Base-by-base conservation (phyloP, 2,329 filamentous ascomycete genomes). In the Penicillium sp. region DNA sequence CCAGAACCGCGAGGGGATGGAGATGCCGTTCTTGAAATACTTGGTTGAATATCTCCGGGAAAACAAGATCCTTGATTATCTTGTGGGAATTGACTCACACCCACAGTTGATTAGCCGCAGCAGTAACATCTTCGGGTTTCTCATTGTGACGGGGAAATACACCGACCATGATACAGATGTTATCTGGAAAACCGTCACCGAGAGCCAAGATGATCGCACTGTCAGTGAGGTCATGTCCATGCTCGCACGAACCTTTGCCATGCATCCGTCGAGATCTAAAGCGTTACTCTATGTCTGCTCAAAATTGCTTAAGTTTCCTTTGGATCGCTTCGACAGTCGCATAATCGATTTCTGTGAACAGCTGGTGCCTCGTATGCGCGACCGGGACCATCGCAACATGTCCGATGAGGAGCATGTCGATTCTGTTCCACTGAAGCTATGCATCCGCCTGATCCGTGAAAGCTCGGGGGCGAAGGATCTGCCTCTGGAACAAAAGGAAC, bases 61-160 rank as follows among this genome's bases (percentile, higher is more conserved):
- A 7, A 87, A 88, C 37, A 85, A 86, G 50, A 78, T 97, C 26
- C 84, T 96, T 25, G 85, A 91, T 56, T 97, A 97, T 72, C 86
- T 99, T 43, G 83, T 97, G 49, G 90, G 93, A 2, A 86, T 93
- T 14, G 91, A 91, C 53, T 97, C 93, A 31, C 94, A 97, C 67
- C 91, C 92, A 1, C 91, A 96, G 68, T 85, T 97, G 50, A 94
- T 95, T 19, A 81, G 83, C 35, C 86, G 91, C 62, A 90, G 90
- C 66, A 82, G 83, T 38, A 96, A 96, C 60, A 89, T 97, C 50
- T 80, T 97, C 45, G 90, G 90, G 0, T 97, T 97, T 67, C 79
- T 97, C 49, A 83, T 91, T 22, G 88, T 94, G 14, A 94, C 90
- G 0, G 81, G 82, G 51, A 87, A 85, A 14, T 96, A 93, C 72